Percentiles rank a stretch among this genome's conserved stretches.
Evolutionary conservation across 2,329 filamentous ascomycete genomes (phyloP).

Genomic region (Akanthomyces muscarius): DNA sequence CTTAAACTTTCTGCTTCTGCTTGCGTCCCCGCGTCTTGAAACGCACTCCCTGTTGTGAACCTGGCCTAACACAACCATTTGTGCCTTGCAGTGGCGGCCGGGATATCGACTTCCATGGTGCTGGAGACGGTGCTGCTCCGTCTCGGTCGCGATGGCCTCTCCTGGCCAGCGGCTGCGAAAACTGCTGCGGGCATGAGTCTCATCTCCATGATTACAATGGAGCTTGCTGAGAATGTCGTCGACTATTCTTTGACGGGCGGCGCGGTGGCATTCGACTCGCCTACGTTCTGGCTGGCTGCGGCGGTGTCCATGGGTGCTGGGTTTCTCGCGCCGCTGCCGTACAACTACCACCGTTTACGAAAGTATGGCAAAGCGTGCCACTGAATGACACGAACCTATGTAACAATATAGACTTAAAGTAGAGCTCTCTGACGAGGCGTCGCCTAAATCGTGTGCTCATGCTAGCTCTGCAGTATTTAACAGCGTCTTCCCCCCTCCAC

Average conservation of each 20-base stretch:
- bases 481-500: background rate
- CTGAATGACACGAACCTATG: slow-evolving; percentile 23
- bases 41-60: no score
- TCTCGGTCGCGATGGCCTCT: slow-evolving; percentile 43
- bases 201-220: slow-evolving; percentile 58
- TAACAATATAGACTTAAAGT: background rate
- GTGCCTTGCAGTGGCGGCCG: slow-evolving; percentile 43
- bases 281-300: slow-evolving; percentile 50
- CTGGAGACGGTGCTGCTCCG: slow-evolving; percentile 50
- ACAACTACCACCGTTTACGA: slow-evolving; percentile 47
- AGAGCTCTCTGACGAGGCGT: background rate
- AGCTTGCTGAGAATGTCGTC: slow-evolving; percentile 49
- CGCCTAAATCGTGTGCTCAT: background rate
- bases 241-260: slow-evolving; percentile 54
- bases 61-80: no score
- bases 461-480: background rate
- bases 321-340: slow-evolving; percentile 48
- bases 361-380: slow-evolving; percentile 48
- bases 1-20: no score
- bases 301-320: slow-evolving; percentile 40
- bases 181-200: slow-evolving; percentile 57
- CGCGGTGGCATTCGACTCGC: slow-evolving; percentile 41
- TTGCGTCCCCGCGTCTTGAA: no score
- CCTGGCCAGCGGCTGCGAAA: slow-evolving; percentile 43
- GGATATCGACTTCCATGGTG: slow-evolving; percentile 47